phyloP scores from a whole-genome alignment of 257 asterid genomes.

The Buddleja alternifolia region DNA sequence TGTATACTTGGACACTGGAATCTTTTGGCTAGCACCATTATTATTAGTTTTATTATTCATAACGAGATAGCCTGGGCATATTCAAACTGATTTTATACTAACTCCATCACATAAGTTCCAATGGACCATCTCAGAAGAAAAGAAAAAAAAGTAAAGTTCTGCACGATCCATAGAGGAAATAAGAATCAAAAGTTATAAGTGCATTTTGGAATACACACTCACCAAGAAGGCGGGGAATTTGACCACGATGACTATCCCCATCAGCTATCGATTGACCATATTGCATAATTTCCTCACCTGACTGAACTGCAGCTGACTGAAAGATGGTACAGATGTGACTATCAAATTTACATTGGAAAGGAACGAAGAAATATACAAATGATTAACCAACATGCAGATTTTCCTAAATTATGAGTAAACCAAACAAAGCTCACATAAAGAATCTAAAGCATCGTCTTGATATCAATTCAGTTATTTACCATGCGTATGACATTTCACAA shows the following conservation, averaged over 20 bases:
- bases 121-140: not conserved
- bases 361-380: not conserved
- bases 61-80: not conserved
- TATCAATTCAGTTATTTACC: constrained; percentile 6
- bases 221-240: constrained; percentile 98
- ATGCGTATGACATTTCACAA: not conserved
- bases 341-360: constrained; percentile 18
- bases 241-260: constrained; percentile 67
- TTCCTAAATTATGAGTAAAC: not conserved
- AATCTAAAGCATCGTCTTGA: constrained; percentile 6
- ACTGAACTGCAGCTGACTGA: constrained; percentile 81
- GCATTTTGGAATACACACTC: constrained; percentile 31
- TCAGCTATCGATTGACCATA: constrained; percentile 76
- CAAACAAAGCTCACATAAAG: not conserved
- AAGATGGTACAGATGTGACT: constrained; percentile 22
- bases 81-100: not conserved
- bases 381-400: not conserved
- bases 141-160: not conserved
- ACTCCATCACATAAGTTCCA: not conserved
- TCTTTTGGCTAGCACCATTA: constrained; percentile 12
- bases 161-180: not conserved
- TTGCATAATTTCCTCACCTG: constrained; percentile 78
- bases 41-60: not conserved
- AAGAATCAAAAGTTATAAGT: not conserved
- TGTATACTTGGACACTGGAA: constrained; percentile 4